Evolutionary conservation across 116 monocot species (phyloP), one percentile per base, ranked within the genome.

Genomic region (Phalaenopsis hybrid): DNA sequence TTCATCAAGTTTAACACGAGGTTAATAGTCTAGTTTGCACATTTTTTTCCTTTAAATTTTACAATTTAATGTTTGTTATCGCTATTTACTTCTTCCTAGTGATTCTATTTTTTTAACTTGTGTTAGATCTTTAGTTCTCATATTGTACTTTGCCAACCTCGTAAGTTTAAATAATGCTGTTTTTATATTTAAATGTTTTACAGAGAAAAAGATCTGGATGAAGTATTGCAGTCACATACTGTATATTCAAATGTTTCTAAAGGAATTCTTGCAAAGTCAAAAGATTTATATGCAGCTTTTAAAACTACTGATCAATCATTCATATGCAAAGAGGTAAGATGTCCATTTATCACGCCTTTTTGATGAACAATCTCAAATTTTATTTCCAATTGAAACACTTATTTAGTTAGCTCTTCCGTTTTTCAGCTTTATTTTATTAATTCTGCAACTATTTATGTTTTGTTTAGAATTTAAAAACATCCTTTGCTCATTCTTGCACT

Each of bases 141-240:
- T 2, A 63, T 23, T 72, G 15, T 72, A 15, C 41, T 4, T 41
- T 33, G 1, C 41, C 25, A 69, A 69, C n/a, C 9, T 17, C n/a
- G 1, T 69, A 28, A 28, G 69, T 69, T 46, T 46, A 8, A 8
- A n/a, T 7, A 75, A 75, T 75, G 23, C 18, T 44, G 44, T 43
- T 75, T 48, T n/a, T 45, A 46, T 75, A 4, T 75, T 45, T 72
- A 13, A n/a, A 75, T 75, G 18, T 75, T 75, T 23, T 87, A 78
- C 75, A 94, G 90, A 37, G 95, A 98, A 83, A 94, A 95, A 83
- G 95, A 94, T 81, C 50, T 98, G 57, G 95, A 95, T 78, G 95
- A 94, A 82, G 95, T 98, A 23, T 59, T 95, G 86, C 95, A 98
- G 58, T 93, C 95, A 4, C 93, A 92, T 67, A 99, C 84, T 0